Conservation (phyloP, 495 filamentous ascomycete species). For the Daldinia bambusicola region DNA sequence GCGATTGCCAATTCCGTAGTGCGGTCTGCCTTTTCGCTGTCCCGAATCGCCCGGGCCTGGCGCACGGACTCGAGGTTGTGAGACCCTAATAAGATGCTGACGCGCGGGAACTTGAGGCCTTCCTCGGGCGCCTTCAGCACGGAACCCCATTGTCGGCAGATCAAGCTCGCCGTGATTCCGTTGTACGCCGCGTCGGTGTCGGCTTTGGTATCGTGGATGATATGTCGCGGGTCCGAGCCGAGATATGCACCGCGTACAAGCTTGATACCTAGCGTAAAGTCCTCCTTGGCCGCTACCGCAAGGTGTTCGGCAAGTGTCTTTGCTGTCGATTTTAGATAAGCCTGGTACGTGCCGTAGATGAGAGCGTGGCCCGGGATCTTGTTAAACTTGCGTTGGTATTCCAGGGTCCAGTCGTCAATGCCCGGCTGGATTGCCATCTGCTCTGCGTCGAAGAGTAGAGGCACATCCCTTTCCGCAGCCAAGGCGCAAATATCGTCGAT, state of each 20-base stretch:
- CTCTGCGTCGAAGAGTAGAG: constrained; percentile 90
- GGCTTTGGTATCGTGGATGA: constrained; percentile 83
- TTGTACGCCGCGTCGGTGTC: constrained; percentile 69
- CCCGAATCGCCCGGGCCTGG: constrained; percentile 66
- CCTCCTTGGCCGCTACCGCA: constrained; percentile 68
- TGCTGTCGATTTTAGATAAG: constrained; percentile 80
- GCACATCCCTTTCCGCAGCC: constrained; percentile 74
- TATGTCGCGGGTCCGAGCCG: constrained; percentile 76
- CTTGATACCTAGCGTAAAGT: constrained; percentile 87
- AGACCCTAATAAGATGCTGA: constrained; percentile 83
- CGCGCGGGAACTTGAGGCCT: constrained; percentile 64
- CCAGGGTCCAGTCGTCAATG: constrained; percentile 85
- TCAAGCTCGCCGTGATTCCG: constrained; percentile 50
- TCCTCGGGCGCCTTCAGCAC: constrained; percentile 55
- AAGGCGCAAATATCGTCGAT: constrained; percentile 81
- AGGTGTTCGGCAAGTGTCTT: constrained; percentile 73
- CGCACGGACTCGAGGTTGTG: constrained; percentile 88
- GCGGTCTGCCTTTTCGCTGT: constrained; percentile 52
- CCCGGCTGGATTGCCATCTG: constrained; percentile 82
- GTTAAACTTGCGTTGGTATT: constrained; percentile 83
- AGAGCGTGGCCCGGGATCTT: constrained; percentile 59
- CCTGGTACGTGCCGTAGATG: constrained; percentile 80
- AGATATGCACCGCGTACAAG: constrained; percentile 94
- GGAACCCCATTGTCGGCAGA: constrained; percentile 58
- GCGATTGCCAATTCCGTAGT: constrained; percentile 79